phyloP scores from a whole-genome alignment of 2,329 filamentous ascomycete genomes.

The Neofusicoccum sp. region DNA sequence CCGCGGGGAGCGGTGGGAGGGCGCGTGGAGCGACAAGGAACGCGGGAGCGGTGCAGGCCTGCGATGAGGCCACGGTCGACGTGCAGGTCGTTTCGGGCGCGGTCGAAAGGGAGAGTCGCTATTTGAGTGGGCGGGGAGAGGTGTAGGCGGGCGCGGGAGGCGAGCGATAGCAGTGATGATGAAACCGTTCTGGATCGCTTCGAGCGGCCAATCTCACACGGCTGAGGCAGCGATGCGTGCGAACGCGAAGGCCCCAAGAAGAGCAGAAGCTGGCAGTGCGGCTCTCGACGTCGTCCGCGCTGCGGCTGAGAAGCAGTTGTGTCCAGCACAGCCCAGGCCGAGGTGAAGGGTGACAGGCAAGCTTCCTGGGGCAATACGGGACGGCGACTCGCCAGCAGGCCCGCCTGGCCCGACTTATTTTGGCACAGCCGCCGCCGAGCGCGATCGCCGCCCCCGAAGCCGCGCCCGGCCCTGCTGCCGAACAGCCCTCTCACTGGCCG shows the following conservation, averaged over 20 bases:
- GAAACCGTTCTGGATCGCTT: conserved; percentile 17
- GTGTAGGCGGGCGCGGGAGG: not conserved
- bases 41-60: not conserved
- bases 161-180: conserved; percentile 12
- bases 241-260: not conserved
- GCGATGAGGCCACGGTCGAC: not conserved
- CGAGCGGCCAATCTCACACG: conserved; percentile 9
- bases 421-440: conserved; percentile 7
- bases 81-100: not conserved
- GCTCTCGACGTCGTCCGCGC: not conserved
- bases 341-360: conserved; percentile 2
- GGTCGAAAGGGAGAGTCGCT: not conserved
- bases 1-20: not conserved
- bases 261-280: not conserved
- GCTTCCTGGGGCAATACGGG: conserved; percentile 4
- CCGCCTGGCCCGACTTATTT: too few relatives aligned
- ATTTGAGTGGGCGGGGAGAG: conserved; percentile 2
- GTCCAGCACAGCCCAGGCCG: conserved; percentile 1
- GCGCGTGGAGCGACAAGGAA: not conserved
- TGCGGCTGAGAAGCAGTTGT: not conserved
- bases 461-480: not conserved
- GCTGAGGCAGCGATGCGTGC: not conserved
- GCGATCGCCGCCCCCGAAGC: not conserved
- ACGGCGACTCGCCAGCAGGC: too few relatives aligned
- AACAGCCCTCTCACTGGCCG: not conserved